Evolutionary conservation across 1,284 basidiomycete species (phyloP).

Genomic region (Malassezia sympodialis): DNA sequence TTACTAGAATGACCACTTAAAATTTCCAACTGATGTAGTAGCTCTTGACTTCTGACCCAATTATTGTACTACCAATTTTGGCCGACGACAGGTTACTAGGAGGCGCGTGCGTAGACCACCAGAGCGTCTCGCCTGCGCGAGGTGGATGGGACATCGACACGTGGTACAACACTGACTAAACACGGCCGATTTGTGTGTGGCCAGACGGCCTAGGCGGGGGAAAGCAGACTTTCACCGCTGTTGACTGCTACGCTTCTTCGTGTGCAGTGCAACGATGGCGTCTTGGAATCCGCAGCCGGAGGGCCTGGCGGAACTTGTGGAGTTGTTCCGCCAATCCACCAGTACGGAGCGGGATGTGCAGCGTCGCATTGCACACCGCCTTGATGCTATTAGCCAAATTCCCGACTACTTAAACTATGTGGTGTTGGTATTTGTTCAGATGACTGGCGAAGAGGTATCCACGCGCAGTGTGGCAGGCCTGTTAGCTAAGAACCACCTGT

Average conservation of each 20-base stretch:
- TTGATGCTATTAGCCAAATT: slow-evolving; percentile 36
- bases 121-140: neutral
- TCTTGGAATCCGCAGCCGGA: slow-evolving; percentile 38
- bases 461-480: slow-evolving; percentile 92
- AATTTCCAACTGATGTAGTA: too few species aligned
- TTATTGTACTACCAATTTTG: too few species aligned
- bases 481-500: slow-evolving; percentile 82
- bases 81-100: too few species aligned
- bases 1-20: too few species aligned
- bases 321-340: slow-evolving; percentile 40
- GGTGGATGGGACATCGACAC: neutral
- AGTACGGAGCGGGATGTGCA: slow-evolving; percentile 36
- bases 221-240: neutral
- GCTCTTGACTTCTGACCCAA: too few species aligned
- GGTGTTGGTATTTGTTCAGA: slow-evolving; percentile 72
- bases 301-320: slow-evolving; percentile 35
- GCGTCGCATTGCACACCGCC: slow-evolving; percentile 35
- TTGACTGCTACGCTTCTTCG: neutral
- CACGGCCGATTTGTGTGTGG: neutral
- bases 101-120: too few species aligned
- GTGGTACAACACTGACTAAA: neutral
- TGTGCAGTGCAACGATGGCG: slow-evolving; percentile 14
- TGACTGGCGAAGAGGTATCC: slow-evolving; percentile 73
- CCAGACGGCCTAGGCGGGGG: neutral
- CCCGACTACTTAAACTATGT: slow-evolving; percentile 79